Evolutionary conservation across 2,329 filamentous ascomycete genomes (phyloP).

Genomic region (Neurospora sp.): DNA sequence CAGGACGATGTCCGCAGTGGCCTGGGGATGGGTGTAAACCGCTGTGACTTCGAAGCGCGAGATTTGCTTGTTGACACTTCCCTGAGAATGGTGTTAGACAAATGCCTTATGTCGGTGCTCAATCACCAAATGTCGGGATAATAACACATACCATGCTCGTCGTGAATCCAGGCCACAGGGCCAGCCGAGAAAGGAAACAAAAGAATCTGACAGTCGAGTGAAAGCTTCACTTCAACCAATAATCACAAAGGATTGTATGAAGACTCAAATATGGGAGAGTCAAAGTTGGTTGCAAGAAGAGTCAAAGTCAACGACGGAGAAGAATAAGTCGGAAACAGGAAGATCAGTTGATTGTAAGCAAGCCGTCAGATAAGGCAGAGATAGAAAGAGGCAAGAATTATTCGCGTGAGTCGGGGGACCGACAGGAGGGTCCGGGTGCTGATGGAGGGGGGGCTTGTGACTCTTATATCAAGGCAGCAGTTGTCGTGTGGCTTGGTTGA

Average conservation of each 20-base stretch:
- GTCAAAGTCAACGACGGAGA: neutral
- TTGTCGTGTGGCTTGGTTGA: neutral
- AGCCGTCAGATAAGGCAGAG: neutral
- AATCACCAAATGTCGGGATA: neutral
- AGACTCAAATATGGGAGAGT: neutral
- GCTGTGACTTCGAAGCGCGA: slow-evolving; percentile 49
- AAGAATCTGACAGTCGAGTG: neutral
- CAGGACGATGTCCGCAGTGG: slow-evolving; percentile 56
- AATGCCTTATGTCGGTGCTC: neutral
- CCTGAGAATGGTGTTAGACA: slow-evolving; percentile 24
- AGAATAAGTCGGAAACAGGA: neutral
- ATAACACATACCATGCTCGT: neutral
- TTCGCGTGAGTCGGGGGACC: neutral
- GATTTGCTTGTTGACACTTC: slow-evolving; percentile 38
- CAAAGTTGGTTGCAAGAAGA: neutral
- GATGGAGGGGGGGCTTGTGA: neutral
- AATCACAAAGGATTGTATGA: neutral
- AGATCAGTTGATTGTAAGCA: neutral
- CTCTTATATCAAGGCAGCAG: neutral
- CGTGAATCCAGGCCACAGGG: neutral
- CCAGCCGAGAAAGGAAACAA: neutral
- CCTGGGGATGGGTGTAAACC: slow-evolving; percentile 49
- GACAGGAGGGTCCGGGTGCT: neutral
- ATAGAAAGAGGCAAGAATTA: neutral
- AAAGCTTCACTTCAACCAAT: neutral